These are phyloP conservation scores for Musa troglodytarum DNA, from an alignment of 176 grass and related monocot genomes.

Conservation along the genomic window DNA sequence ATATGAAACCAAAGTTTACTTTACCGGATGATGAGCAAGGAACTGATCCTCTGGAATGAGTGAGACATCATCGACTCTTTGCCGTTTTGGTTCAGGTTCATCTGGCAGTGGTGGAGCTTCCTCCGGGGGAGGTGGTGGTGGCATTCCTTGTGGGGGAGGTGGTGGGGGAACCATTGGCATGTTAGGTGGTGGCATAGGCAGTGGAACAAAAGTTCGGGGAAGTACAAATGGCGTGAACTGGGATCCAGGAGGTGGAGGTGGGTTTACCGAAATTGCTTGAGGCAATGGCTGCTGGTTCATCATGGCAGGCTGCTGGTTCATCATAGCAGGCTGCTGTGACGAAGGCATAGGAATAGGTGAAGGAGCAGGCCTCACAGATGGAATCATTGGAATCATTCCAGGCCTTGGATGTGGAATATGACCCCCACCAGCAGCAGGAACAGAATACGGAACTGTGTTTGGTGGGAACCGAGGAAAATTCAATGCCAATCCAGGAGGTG, in stretches of 20 bases:
- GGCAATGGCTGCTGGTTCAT: slow-evolving; percentile 17
- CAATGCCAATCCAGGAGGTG: slow-evolving; percentile 55
- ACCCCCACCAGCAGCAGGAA: slow-evolving; percentile 15
- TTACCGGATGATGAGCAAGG: slow-evolving; percentile 77
- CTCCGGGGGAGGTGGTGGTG: slow-evolving; percentile 63
- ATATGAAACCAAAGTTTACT: slow-evolving; percentile 15
- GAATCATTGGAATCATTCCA: slow-evolving; percentile 41
- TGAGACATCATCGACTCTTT: slow-evolving; percentile 65
- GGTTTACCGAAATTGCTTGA: background rate
- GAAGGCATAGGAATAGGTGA: slow-evolving; percentile 35
- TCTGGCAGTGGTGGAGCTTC: slow-evolving; percentile 81
- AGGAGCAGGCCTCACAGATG: slow-evolving; percentile 41
- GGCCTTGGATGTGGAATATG: slow-evolving; percentile 28
- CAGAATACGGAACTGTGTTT: slow-evolving; percentile 32
- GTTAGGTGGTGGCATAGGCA: slow-evolving; percentile 46
- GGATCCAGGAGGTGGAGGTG: slow-evolving; percentile 60
- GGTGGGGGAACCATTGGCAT: slow-evolving; percentile 41
- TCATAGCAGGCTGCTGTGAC: slow-evolving; percentile 43
- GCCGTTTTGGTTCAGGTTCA: slow-evolving; percentile 92
- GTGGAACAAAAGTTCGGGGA: slow-evolving; percentile 26
- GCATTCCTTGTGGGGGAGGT: slow-evolving; percentile 50
- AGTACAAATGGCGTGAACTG: slow-evolving; percentile 48
- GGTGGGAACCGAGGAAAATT: slow-evolving; percentile 71
- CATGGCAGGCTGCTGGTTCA: slow-evolving; percentile 44
- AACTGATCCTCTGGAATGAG: slow-evolving; percentile 85